Conservation (phyloP, 2,329 filamentous ascomycete species). For the Chrysosporium queenslandicum region DNA sequence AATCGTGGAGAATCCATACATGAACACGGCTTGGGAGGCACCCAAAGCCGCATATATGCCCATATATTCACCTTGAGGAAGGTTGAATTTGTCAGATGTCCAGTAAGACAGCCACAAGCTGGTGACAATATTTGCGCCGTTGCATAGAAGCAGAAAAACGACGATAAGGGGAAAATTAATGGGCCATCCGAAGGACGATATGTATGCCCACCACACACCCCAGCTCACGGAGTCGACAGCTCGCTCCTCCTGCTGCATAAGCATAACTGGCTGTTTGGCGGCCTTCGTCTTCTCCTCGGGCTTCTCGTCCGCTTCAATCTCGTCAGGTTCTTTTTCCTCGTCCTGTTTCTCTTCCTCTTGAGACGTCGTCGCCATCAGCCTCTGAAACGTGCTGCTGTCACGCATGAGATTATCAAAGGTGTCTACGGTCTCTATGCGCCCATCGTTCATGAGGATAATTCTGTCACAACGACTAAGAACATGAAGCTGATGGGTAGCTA, state of each 20-base stretch:
- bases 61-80: conserved; percentile 59
- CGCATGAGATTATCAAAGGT: conserved; percentile 83
- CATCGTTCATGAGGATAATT: conserved; percentile 86
- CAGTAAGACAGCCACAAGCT: conserved; percentile 91
- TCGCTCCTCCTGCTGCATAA: conserved; percentile 45
- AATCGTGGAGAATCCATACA: conserved; percentile 70
- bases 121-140: conserved; percentile 76
- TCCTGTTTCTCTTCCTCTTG: conserved; percentile 44
- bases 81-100: conserved; percentile 66
- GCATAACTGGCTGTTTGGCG: conserved; percentile 24
- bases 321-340: conserved; percentile 43
- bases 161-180: conserved; percentile 54
- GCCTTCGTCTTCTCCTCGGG: conserved; percentile 43
- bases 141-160: conserved; percentile 57
- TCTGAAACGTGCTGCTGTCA: conserved; percentile 64
- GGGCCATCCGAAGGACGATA: conserved; percentile 60
- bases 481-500: conserved; percentile 92
- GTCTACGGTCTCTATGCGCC: conserved; percentile 71
- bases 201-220: conserved; percentile 68
- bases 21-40: conserved; percentile 57
- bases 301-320: conserved; percentile 42
- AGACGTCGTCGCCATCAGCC: conserved; percentile 70
- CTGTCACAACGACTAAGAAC: conserved; percentile 83
- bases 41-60: conserved; percentile 62
- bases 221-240: conserved; percentile 68